Base-by-base conservation (phyloP, 768 basidiomycete species). In the Vararia minispora region DNA sequence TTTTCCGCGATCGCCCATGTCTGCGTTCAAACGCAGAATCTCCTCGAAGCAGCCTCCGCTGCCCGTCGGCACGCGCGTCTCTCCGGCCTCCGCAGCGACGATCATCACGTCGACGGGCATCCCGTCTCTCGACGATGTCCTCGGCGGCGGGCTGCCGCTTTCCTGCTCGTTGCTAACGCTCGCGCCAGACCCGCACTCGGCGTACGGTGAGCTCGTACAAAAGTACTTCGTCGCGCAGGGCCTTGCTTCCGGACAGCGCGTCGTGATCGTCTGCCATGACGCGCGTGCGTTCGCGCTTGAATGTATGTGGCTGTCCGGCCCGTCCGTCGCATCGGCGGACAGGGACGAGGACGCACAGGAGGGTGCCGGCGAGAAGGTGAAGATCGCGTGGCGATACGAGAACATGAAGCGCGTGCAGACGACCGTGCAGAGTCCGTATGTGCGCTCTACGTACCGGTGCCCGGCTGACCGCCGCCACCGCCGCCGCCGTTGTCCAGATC, bases 311-410 rank as follows among this genome's bases (percentile, higher is more conserved):
- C 56, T 67, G 34, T 69, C 79, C 13, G 51, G 51, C 12, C 39
- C 43, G 16, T 35, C 41, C 17, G 37, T 43, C n/a, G 43, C 50
- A 11, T 17, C 41, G 8, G 35, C 35, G 6, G 59, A 59, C 20
- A 52, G 41, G n/a, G 47, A 47, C 24, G 47, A 46, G n/a, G 53
- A 54, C 10, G 66, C 66, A 47, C n/a, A n/a, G n/a, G n/a, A n/a
- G n/a, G n/a, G n/a, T n/a, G 53, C 50, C 25, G 69, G 62, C 28
- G 66, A 74, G 20, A 78, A 76, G 50, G 83, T 92, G 47, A 94
- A 85, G 63, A 98, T 99, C 50, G 95, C 95, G 22, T 99, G 95
- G 87, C 72, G 95, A 53, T 99, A 99, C 58, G 88, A 89, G 52
- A 71, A 79, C 41, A 85, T 97, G 85, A 86, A 82, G 61, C 79